Evolutionary conservation across 805 yeast species (phyloP).

Genomic region (Yamadazyma akitaensis): DNA sequence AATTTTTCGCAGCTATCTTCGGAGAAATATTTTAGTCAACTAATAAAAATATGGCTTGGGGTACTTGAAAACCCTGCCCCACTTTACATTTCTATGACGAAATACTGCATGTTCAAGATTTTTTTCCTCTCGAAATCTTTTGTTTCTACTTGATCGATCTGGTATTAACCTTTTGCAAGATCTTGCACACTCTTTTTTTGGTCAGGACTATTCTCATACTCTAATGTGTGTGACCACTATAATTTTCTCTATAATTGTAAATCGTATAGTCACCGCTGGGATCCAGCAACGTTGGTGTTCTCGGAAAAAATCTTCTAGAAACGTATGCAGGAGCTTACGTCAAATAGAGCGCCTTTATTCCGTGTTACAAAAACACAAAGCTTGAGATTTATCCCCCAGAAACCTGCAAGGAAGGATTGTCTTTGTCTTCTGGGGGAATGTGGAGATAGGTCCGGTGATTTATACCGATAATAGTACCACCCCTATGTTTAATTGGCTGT

Average conservation of each 20-base stretch:
- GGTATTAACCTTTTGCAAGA: no score
- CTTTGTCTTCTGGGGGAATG: not conserved
- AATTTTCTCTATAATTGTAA: no score
- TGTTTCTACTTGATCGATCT: no score
- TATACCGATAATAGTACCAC: not conserved
- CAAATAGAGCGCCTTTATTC: not conserved
- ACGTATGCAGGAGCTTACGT: not conserved
- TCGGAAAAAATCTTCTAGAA: not conserved
- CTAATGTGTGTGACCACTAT: no score
- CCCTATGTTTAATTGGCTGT: no score
- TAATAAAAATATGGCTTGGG: not conserved
- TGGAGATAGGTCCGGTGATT: not conserved
- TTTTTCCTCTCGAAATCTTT: not conserved
- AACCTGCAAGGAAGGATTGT: no score
- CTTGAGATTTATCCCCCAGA: not conserved
- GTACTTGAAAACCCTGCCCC: not conserved
- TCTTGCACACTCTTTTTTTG: no score
- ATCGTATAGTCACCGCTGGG: not conserved
- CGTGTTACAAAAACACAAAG: not conserved
- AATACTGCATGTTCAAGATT: not conserved
- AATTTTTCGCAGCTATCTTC: slow-evolving; percentile 1
- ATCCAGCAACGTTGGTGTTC: not conserved
- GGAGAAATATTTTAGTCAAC: not conserved
- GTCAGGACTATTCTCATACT: no score
- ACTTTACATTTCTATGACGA: slow-evolving; percentile 1